Evolutionary conservation across 1,284 basidiomycete genomes (phyloP), one percentile per base, ranked within the genome.

Genomic region (Singerocomus inundabilis): DNA sequence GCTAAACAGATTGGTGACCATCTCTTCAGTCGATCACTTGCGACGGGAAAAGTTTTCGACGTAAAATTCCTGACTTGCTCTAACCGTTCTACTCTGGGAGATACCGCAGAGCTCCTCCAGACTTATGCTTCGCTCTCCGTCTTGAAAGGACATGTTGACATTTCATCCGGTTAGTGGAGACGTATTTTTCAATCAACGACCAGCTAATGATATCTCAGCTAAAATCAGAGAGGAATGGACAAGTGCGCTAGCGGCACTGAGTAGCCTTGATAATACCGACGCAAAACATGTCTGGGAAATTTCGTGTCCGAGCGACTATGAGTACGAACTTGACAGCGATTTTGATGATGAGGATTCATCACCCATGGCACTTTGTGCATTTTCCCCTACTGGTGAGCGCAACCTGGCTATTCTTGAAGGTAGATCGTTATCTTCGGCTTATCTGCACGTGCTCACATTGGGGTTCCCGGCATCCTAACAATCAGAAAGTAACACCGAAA

Each of bases 281-380:
- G 16, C 18, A 21, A 45, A 46, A 29, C 18, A n/a, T 25, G 26
- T 29, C 10, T 12, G 10, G 32, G 58, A 59, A 32, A 54, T 61
- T n/a, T 25, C 7, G 10, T 61, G 48, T 37, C 50, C 61, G 1
- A 12, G 47, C 1, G 51, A 38, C 34, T 48, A 59, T 5, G 53
- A 62, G 4, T 58, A 66, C 21, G 62, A 66, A 6, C 55, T 56
- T 35, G 64, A 62, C 35, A 64, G 64, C 8, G 60, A 62, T 44
- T 58, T 41, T 6, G 63, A 62, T 12, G 62, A 66, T 13, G 62
- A 62, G 10, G 58, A 52, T 5, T 9, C 35, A 11, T 28, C 34
- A 1, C 5, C 21, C 25, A 12, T 36, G 9, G 46, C 36, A 21
- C 33, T 24, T 6, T 18, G 25, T n/a, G 16, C 35, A 30, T 25